These are phyloP conservation scores for Scheffersomyces segobiensis DNA, from an alignment of 1,139 yeast species.

Conservation along the genomic window DNA sequence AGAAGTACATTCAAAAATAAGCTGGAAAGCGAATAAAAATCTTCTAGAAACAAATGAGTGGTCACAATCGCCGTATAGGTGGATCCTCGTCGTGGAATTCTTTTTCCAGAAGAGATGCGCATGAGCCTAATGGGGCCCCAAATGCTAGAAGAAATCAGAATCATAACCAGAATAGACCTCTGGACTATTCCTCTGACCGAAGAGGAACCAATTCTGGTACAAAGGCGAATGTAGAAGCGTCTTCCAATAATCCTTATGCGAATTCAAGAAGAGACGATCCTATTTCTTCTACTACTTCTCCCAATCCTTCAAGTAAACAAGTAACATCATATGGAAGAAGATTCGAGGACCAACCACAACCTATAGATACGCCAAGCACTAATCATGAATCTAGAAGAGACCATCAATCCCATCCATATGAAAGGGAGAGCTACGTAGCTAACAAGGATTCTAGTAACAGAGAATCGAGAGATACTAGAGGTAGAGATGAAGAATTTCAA, in stretches of 20 bases:
- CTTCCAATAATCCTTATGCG: neutral
- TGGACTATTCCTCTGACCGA: neutral
- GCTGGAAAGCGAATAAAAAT: neutral
- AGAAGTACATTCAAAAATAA: neutral
- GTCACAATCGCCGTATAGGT: neutral
- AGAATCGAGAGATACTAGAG: conserved; percentile 5
- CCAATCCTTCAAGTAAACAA: neutral
- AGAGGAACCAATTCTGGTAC: neutral
- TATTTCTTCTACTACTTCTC: neutral
- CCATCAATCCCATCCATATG: neutral
- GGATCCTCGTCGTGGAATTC: neutral
- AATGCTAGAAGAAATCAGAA: neutral
- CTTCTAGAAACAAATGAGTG: neutral
- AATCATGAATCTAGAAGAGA: neutral
- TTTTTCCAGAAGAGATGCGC: neutral
- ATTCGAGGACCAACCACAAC: neutral
- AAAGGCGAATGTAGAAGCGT: neutral
- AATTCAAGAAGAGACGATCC: neutral
- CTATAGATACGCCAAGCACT: neutral
- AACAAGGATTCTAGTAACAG: neutral
- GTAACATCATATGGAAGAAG: neutral
- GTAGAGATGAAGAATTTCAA: neutral
- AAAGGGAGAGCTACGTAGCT: neutral
- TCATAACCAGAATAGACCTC: neutral
- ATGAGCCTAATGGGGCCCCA: neutral